phyloP scores from a whole-genome alignment of 352 stramenopile genomes.

The Phytophthora megakarya region DNA sequence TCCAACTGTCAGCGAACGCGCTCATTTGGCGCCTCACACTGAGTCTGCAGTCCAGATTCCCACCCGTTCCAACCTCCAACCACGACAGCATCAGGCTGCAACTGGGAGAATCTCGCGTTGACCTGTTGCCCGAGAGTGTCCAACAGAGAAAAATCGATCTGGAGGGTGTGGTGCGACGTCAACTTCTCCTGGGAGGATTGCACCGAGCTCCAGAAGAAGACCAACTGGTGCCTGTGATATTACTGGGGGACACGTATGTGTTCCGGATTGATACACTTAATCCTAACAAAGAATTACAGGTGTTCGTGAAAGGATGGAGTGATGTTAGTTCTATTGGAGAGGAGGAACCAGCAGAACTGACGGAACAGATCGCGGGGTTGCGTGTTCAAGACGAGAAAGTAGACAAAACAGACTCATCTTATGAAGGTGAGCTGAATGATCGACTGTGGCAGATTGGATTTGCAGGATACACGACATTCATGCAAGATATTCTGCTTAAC shows the following conservation, averaged over 20 bases:
- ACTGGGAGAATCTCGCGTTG: constrained; percentile 13
- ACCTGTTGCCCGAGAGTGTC: constrained; percentile 49
- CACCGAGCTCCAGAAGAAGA: constrained; percentile 12
- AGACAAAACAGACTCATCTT: constrained; percentile 1
- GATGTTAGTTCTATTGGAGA: background rate
- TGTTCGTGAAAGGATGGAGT: constrained; percentile 31
- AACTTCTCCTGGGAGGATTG: constrained; percentile 33
- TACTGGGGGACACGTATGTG: constrained; percentile 60
- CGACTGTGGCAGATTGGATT: constrained; percentile 47
- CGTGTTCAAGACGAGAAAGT: constrained; percentile 23
- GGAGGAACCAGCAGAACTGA: constrained; percentile 11
- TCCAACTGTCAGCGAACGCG: background rate
- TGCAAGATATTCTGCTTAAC: constrained; percentile 63
- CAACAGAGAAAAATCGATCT: constrained; percentile 44
- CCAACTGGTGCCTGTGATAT: constrained; percentile 47
- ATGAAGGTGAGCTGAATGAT: constrained; percentile 27
- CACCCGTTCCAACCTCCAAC: constrained; percentile 16
- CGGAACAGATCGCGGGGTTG: constrained; percentile 25
- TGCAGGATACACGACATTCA: constrained; percentile 54
- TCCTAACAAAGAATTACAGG: constrained; percentile 3
- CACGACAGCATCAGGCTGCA: background rate
- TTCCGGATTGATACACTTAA: constrained; percentile 41
- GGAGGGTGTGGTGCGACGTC: constrained; percentile 37
- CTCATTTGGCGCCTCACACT: constrained; percentile 30
- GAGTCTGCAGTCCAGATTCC: constrained; percentile 44